phyloP scores from a whole-genome alignment of 768 basidiomycete species.

The Mycena capillaripes region DNA sequence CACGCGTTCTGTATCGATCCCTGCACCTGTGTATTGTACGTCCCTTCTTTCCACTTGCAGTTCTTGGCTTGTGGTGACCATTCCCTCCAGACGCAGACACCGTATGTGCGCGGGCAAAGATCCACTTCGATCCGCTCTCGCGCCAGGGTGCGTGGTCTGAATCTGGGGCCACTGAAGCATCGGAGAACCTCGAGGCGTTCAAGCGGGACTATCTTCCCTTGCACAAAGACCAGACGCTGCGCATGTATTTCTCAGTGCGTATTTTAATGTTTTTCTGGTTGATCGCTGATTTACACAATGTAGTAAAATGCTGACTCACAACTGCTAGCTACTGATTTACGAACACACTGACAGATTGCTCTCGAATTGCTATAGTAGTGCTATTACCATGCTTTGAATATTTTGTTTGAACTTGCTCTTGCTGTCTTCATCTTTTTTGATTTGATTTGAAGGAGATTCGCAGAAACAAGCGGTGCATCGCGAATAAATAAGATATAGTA shows the following conservation, averaged over 20 bases:
- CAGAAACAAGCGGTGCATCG: too few relatives aligned
- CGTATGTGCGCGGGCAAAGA: constrained; percentile 76
- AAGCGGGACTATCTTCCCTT: constrained; percentile 64
- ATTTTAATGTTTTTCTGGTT: neutral
- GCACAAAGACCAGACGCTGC: constrained; percentile 49
- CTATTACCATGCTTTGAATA: neutral
- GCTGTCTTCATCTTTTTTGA: too few relatives aligned
- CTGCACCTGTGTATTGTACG: constrained; percentile 88
- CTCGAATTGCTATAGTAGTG: neutral
- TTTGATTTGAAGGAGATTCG: too few relatives aligned
- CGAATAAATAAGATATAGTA: too few relatives aligned
- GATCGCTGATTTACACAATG: neutral
- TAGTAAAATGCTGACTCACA: neutral
- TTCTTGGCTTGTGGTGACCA: neutral
- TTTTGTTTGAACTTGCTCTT: too few relatives aligned
- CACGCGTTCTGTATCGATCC: constrained; percentile 88
- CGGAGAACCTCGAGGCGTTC: constrained; percentile 61
- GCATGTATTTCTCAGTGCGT: constrained; percentile 55
- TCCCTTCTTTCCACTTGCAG: neutral
- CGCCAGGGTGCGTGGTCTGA: constrained; percentile 54
- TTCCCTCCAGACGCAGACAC: constrained; percentile 76
- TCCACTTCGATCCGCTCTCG: constrained; percentile 68
- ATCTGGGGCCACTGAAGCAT: constrained; percentile 46
- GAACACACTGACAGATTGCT: neutral
- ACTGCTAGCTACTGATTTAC: neutral